Conservation (phyloP, 2,329 filamentous ascomycete species). For the Stagonosporopsis chrysanthemi region DNA sequence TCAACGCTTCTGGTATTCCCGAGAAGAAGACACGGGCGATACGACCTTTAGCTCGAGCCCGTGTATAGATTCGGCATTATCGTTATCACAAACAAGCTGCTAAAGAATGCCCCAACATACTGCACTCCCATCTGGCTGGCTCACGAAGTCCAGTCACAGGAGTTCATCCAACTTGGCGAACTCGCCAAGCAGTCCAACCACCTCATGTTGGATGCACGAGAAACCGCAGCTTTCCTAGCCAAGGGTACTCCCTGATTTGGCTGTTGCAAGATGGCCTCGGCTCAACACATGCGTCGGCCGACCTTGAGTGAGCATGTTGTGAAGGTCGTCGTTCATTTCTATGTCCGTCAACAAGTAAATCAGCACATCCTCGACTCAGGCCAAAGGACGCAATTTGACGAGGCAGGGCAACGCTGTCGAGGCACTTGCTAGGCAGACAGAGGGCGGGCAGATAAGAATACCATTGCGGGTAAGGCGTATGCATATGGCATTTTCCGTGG, state of each 20-base stretch:
- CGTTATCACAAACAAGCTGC: background rate
- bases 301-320: background rate
- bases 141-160: background rate
- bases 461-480: slow-evolving; percentile 23
- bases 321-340: background rate
- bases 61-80: slow-evolving; percentile 5
- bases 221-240: background rate
- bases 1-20: background rate
- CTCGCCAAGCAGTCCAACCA: background rate
- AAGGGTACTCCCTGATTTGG: background rate
- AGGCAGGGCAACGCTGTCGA: background rate
- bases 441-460: slow-evolving; percentile 19
- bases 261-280: background rate
- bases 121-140: background rate
- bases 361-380: background rate
- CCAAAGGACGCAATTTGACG: slow-evolving; percentile 1
- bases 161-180: background rate
- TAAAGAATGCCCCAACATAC: slow-evolving; percentile 1
- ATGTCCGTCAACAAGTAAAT: background rate
- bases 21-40: background rate
- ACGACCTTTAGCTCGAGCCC: background rate
- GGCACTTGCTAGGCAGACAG: background rate
- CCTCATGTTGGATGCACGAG: background rate
- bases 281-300: slow-evolving; percentile 3
- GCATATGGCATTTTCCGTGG: slow-evolving; percentile 9